A percentile compares a stretch with the other conserved stretches of the same genome.
These are phyloP conservation scores for Aspergillus piperis DNA, from an alignment of 2,329 filamentous ascomycete species.

Conservation along the genomic window DNA sequence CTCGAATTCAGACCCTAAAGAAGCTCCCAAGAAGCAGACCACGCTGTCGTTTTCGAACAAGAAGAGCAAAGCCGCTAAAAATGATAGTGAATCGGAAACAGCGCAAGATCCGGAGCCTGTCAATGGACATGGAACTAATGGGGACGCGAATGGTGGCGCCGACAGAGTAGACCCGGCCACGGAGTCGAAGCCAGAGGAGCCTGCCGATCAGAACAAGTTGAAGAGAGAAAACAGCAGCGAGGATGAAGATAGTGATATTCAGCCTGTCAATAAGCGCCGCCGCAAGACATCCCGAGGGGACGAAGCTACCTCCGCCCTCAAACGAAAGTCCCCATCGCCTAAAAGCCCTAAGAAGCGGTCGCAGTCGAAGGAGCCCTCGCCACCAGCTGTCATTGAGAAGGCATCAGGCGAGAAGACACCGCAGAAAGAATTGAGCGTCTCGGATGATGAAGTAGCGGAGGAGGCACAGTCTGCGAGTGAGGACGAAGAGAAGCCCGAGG, in stretches of 20 bases:
- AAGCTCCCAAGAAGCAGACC: constrained; percentile 69
- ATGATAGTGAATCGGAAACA: constrained; percentile 26
- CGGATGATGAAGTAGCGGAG: constrained; percentile 37
- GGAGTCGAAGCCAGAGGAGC: constrained; percentile 11
- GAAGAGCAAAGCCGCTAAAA: constrained; percentile 45
- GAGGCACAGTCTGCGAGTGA: constrained; percentile 49
- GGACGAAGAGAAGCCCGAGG: constrained; percentile 67
- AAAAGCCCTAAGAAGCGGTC: constrained; percentile 22
- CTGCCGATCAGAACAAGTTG: constrained; percentile 11
- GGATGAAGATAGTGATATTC: constrained; percentile 44
- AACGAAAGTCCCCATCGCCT: constrained; percentile 24
- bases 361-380: constrained; percentile 25
- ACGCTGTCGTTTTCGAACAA: constrained; percentile 72
- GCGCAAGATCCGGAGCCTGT: constrained; percentile 25
- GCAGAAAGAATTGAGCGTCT: constrained; percentile 23
- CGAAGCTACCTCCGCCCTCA: constrained; percentile 38
- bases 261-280: constrained; percentile 60
- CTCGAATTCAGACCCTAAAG: constrained; percentile 59
- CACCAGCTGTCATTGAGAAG: constrained; percentile 32
- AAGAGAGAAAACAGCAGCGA: constrained; percentile 34
- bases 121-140: constrained; percentile 2
- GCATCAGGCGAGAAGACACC: constrained; percentile 51
- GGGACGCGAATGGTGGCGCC: constrained; percentile 17
- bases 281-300: constrained; percentile 33
- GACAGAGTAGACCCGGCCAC: constrained; percentile 16